Evolutionary conservation across 2,329 filamentous ascomycete genomes (phyloP), one percentile per base, ranked within the genome.

Genomic region (Cercospora beticola): DNA sequence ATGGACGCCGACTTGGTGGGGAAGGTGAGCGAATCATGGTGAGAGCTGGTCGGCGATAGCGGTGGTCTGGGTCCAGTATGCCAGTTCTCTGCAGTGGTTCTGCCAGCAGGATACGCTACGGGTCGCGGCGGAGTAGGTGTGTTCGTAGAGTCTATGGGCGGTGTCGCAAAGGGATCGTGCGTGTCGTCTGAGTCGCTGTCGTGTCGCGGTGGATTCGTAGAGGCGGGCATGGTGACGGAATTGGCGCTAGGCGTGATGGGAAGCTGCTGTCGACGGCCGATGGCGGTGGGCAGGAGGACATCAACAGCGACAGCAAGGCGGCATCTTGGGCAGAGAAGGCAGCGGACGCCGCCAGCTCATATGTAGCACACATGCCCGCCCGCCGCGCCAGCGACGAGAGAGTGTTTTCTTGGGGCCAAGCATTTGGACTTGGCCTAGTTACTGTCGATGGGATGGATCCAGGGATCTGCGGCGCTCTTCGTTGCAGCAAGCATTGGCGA

Each of bases 1-100:
- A 76, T 68, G 8, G 77, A 77, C 31, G 70, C 69, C n/a, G 73
- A 72, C 66, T 74, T 75, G 67, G 69, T 62, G n/a, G 70, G 65
- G 49, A 67, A 70, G 31, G 64, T 43, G 33, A 63, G 58, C 26
- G 68, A 67, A 54, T 64, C 68, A 70, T 74, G 64, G 36, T 66
- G 61, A 6, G 57, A 54, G 64, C 43, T 36, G 18, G 66, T 64
- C 56, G 67, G 59, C 36, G 59, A 46, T 30, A 64, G 64, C 57
- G 52, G 36, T 65, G 46, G 57, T 66, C 62, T 52, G 59, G 36
- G 36, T 18, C 40, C 56, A 31, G 43, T 36, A 21, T 52, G 23
- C n/a, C 54, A 28, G 12, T 33, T 58, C 12, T 62, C 8, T 30
- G 52, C 18, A 26, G 18, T 31, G 62, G 43, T 14, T 52, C 28